Conservation (phyloP, 495 filamentous ascomycete species). For the Penicillium subrubescens region DNA sequence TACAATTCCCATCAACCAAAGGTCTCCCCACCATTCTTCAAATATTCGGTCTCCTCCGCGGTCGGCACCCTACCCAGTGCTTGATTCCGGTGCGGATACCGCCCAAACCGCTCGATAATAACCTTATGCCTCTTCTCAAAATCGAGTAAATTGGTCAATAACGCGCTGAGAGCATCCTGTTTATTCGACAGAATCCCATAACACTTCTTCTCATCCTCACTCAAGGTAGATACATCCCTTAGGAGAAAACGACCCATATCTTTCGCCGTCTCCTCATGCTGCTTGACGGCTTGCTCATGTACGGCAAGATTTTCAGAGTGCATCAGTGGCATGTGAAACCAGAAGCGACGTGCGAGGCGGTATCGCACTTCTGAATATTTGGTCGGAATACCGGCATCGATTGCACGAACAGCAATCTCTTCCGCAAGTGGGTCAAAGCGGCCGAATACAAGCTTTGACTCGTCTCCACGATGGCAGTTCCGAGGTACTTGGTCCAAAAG, state of each 20-base stretch:
- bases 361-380: constrained; percentile 26
- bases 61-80: constrained; percentile 25
- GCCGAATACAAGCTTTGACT: constrained; percentile 31
- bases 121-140: constrained; percentile 32
- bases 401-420: constrained; percentile 25
- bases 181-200: constrained; percentile 14
- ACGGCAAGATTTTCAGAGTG: constrained; percentile 32
- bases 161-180: constrained; percentile 12
- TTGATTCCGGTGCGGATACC: constrained; percentile 31
- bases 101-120: constrained; percentile 33
- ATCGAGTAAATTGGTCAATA: constrained; percentile 16
- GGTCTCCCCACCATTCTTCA: constrained; percentile 31
- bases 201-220: constrained; percentile 23
- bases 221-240: constrained; percentile 11
- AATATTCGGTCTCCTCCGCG: constrained; percentile 25
- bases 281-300: constrained; percentile 27
- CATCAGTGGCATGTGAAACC: constrained; percentile 41
- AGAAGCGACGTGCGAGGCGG: constrained; percentile 30
- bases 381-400: constrained; percentile 18
- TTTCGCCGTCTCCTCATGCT: constrained; percentile 23
- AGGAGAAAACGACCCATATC: constrained; percentile 24
- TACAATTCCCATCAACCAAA: constrained; percentile 8
- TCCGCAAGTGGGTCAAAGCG: constrained; percentile 34
- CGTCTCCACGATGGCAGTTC: constrained; percentile 36
- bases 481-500: constrained; percentile 37